Evolutionary conservation across 305 asterid species (phyloP).

Genomic region (Rubia peregrina): DNA sequence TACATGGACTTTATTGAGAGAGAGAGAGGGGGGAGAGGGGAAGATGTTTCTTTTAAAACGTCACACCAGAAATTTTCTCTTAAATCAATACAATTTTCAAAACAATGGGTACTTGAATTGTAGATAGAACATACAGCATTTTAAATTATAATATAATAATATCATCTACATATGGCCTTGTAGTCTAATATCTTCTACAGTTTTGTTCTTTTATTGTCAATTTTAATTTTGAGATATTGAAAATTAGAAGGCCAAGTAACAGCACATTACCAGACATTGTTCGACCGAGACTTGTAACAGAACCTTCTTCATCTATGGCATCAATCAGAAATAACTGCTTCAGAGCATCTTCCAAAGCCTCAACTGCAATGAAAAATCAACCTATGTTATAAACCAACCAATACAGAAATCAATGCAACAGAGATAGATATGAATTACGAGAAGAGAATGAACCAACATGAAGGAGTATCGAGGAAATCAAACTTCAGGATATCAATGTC

Average conservation of each 20-base stretch:
- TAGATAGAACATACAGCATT: neutral
- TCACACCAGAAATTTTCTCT: neutral
- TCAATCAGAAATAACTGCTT: slow-evolving; percentile 78
- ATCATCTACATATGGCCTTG: neutral
- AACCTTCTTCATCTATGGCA: slow-evolving; percentile 86
- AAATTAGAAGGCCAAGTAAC: neutral
- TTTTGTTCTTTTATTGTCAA: neutral
- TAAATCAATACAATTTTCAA: neutral
- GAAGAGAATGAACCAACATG: slow-evolving; percentile 40
- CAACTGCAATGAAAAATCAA: slow-evolving; percentile 44
- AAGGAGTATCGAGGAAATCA: slow-evolving; percentile 93
- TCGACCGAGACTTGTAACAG: slow-evolving; percentile 69
- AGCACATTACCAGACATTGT: slow-evolving; percentile 69
- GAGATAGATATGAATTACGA: neutral
- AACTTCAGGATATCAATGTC: slow-evolving; percentile 89
- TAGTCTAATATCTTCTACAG: neutral
- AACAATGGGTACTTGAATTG: neutral
- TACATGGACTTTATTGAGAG: too few species aligned
- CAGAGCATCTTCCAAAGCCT: slow-evolving; percentile 90
- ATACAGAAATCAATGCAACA: neutral
- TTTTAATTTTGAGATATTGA: neutral
- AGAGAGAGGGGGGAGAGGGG: too few species aligned
- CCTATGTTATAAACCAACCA: slow-evolving; percentile 15
- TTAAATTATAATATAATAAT: neutral
- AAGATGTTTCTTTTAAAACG: neutral